Conservation (phyloP, 495 filamentous ascomycete genomes). For the Aspergillus kassunensis region DNA sequence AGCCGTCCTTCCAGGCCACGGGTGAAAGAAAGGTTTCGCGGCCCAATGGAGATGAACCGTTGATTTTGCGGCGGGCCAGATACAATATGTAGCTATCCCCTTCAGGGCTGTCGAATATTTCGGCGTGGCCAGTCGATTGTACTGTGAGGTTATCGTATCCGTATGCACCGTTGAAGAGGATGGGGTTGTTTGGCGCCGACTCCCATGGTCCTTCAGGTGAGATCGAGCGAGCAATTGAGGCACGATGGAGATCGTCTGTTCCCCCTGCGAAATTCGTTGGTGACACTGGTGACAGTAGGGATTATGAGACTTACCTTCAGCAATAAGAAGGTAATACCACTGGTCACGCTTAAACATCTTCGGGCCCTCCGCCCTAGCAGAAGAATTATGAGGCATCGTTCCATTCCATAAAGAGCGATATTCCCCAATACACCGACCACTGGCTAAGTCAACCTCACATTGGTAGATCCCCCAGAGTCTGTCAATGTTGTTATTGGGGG, state of each 20-base stretch:
- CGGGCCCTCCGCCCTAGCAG: neutral
- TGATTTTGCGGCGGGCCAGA: neutral
- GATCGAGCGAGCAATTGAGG: neutral
- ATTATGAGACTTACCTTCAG: neutral
- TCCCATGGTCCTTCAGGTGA: neutral
- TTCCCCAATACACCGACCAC: neutral
- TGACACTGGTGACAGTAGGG: neutral
- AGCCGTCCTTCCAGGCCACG: neutral
- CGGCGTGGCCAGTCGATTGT: neutral
- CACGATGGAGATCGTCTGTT: neutral
- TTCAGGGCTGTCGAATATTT: neutral
- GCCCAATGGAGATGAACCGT: neutral
- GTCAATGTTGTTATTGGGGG: neutral
- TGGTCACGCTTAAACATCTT: neutral
- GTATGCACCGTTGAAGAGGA: neutral
- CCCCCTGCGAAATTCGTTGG: neutral
- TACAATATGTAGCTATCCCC: neutral
- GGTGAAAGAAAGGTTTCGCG: neutral
- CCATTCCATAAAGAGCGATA: slow-evolving; percentile 1
- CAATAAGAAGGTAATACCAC: neutral
- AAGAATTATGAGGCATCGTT: neutral
- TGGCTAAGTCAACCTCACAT: neutral
- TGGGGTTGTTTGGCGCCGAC: neutral
- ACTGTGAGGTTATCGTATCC: neutral
- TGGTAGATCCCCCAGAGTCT: neutral